Conservation (phyloP, 192 early-diverging fungal species). For the Coemansia sp. region DNA sequence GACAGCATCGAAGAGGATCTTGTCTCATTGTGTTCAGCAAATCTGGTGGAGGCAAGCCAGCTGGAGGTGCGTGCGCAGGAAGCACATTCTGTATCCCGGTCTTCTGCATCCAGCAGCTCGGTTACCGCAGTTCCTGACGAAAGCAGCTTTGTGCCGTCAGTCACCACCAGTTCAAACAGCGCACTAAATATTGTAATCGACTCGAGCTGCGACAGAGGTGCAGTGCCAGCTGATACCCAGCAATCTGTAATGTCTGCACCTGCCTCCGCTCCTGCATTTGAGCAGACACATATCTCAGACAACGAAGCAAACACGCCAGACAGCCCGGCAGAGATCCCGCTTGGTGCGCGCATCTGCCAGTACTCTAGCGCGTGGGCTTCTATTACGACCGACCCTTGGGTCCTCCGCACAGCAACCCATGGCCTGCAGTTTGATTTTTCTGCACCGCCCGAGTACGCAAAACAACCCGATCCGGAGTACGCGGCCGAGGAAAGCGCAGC, state of each 20-base stretch:
- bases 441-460: constrained; percentile 16
- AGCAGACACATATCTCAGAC: neutral
- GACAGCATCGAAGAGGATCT: constrained; percentile 22
- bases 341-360: constrained; percentile 38
- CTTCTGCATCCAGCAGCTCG: neutral
- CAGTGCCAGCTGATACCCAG: neutral
- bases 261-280: neutral
- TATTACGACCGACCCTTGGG: constrained; percentile 27
- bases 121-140: neutral
- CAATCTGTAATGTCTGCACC: neutral
- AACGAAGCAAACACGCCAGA: neutral
- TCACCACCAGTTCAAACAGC: neutral
- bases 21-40: constrained; percentile 39
- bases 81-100: neutral
- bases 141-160: neutral
- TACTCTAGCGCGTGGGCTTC: constrained; percentile 31
- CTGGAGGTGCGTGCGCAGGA: constrained; percentile 38
- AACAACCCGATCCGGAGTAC: constrained; percentile 29
- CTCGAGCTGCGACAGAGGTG: neutral
- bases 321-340: constrained; percentile 21
- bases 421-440: constrained; percentile 47
- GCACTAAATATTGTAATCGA: neutral
- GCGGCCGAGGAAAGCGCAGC: constrained; percentile 41
- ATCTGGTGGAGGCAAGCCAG: constrained; percentile 40
- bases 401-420: constrained; percentile 29